A percentile compares a stretch with the other conserved stretches of the same genome.
Evolutionary conservation across 163 green algal genomes (phyloP).

Genomic region (Volvox carteri): DNA sequence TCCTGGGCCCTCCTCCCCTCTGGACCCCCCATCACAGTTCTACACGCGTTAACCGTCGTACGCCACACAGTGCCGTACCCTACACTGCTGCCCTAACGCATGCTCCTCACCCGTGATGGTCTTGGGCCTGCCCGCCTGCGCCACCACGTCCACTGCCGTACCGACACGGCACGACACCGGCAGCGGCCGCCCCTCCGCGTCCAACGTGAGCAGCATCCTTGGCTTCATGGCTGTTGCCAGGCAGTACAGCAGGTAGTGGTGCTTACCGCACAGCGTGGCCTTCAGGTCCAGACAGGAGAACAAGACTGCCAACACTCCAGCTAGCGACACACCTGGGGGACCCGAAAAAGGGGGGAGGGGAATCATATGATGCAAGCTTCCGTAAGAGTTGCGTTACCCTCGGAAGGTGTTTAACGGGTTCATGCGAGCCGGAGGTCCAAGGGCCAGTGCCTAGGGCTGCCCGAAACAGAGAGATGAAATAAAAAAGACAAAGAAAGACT

Average conservation of each 20-base stretch:
- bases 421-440: no score
- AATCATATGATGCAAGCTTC: not conserved
- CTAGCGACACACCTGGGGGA: slow-evolving; percentile 86
- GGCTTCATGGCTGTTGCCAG: slow-evolving; percentile 92
- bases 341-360: no score
- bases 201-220: slow-evolving; percentile 97
- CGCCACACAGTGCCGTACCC: no score
- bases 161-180: slow-evolving; percentile 88
- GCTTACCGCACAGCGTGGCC: slow-evolving; percentile 88
- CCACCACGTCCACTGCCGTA: slow-evolving; percentile 96
- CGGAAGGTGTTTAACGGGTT: no score
- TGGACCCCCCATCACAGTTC: no score
- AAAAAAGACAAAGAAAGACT: no score
- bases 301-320: slow-evolving; percentile 88
- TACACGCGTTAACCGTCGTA: no score
- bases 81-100: no score
- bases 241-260: slow-evolving; percentile 96
- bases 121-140: slow-evolving; percentile 94
- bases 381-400: no score
- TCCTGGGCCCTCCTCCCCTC: no score
- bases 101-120: slow-evolving; percentile 94
- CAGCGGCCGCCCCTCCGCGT: slow-evolving; percentile 89
- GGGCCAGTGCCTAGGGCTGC: no score
- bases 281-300: slow-evolving; percentile 87
- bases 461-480: no score